A percentile compares a stretch with the other conserved stretches of the same genome.
phyloP scores from a whole-genome alignment of 73 alveolate species.

The Durusdinium trenchii region DNA sequence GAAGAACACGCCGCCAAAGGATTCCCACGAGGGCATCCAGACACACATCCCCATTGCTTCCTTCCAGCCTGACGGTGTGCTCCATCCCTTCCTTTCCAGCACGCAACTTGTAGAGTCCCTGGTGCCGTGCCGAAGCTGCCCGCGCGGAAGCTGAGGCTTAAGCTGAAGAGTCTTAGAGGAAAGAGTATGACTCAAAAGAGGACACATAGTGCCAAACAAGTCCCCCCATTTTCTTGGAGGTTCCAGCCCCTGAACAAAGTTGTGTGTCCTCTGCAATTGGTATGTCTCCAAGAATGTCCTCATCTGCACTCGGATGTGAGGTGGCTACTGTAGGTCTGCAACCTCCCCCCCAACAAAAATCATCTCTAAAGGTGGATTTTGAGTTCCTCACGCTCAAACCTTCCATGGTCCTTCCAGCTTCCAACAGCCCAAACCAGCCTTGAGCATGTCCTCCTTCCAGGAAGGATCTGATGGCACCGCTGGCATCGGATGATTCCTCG shows the following conservation, averaged over 20 bases:
- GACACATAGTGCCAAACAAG: neutral
- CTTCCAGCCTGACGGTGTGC: conserved; percentile 79
- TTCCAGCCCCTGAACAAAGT: neutral
- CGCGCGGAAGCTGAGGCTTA: neutral
- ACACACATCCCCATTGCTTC: neutral
- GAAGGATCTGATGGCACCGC: conserved; percentile 61
- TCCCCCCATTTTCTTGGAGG: neutral
- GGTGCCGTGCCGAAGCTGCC: too few species aligned
- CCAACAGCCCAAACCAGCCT: too few species aligned
- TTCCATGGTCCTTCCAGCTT: too few species aligned
- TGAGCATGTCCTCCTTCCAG: conserved; percentile 54
- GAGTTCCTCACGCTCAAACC: too few species aligned
- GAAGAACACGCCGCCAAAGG: too few species aligned
- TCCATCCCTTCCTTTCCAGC: conserved; percentile 70
- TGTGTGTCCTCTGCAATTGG: too few species aligned
- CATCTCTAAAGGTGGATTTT: too few species aligned
- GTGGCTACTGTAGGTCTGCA: too few species aligned
- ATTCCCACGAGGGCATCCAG: neutral
- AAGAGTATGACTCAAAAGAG: neutral
- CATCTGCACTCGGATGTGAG: too few species aligned
- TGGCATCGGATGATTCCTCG: conserved; percentile 94
- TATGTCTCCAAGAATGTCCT: too few species aligned
- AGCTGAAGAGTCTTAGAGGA: neutral
- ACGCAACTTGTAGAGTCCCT: conserved; percentile 92
- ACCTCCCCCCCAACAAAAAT: too few species aligned